Evolutionary conservation across 2,329 filamentous ascomycete species (phyloP).

Genomic region (Ramichloridium luteum): DNA sequence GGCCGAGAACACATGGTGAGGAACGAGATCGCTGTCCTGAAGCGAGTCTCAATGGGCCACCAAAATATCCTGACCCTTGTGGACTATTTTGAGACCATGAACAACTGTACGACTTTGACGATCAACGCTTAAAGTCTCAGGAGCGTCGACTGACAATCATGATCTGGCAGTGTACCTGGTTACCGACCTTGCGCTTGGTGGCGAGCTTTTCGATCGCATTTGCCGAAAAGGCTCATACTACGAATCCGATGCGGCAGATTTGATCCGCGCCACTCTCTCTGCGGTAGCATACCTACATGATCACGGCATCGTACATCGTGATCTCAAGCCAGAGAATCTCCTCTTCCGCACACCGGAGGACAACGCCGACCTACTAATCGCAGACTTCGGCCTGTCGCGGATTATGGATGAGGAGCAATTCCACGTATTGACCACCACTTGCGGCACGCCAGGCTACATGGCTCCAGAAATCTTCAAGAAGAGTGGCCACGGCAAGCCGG

Average conservation of each 20-base stretch:
- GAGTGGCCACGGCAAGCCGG: slow-evolving; percentile 91
- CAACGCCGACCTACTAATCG: slow-evolving; percentile 91
- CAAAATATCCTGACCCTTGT: slow-evolving; percentile 95
- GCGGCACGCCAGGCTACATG: slow-evolving; percentile 97
- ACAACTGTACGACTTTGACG: slow-evolving; percentile 69
- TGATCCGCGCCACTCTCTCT: slow-evolving; percentile 87
- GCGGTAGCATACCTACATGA: slow-evolving; percentile 98
- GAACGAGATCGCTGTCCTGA: slow-evolving; percentile 95
- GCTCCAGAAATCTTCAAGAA: slow-evolving; percentile 99
- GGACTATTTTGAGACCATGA: slow-evolving; percentile 99
- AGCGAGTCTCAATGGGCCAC: slow-evolving; percentile 97
- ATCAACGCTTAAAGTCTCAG: no score
- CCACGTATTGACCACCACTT: slow-evolving; percentile 93
- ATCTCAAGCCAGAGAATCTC: slow-evolving; percentile 94
- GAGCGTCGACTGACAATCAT: neutral
- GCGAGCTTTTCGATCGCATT: slow-evolving; percentile 95
- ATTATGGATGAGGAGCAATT: slow-evolving; percentile 99
- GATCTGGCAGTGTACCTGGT: slow-evolving; percentile 82
- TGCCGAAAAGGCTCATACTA: slow-evolving; percentile 98
- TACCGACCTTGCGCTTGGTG: slow-evolving; percentile 88
- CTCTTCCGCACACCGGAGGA: slow-evolving; percentile 95
- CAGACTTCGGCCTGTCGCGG: slow-evolving; percentile 86
- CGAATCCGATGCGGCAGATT: slow-evolving; percentile 88
- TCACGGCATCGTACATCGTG: slow-evolving; percentile 95
- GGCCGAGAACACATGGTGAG: slow-evolving; percentile 98